Base-by-base conservation (phyloP, 495 filamentous ascomycete species). In the Antarctomyces pellizariae region DNA sequence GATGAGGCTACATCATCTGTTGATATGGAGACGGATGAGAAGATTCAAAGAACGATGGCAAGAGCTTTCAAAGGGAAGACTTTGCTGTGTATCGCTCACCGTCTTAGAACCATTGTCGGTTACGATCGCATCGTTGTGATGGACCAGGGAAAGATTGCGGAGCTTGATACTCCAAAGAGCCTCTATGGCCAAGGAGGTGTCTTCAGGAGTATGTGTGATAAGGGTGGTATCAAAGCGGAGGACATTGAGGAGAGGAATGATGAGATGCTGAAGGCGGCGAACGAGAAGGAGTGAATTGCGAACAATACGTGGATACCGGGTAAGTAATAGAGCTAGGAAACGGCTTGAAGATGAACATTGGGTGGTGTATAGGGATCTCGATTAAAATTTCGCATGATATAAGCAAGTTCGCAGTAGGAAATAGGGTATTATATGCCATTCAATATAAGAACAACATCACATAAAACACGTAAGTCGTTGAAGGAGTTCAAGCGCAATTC, bases 111-210 rank as follows among this genome's bases (percentile, higher is more conserved):
- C 0, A 89, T 93, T 33, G 72, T 91, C 33, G 64, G 69, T n/a
- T 93, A 93, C 41, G 86, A 97, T 44, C 64, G 83, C 4, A 91
- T 97, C 36, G 82, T 75, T 32, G 84, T 97, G 18, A 90, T 97
- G 83, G 84, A 92, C 32, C 59, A 67, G 16, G 84, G 84, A 0
- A 47, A 50, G 18, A 90, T 97, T 37, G 75, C 71, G 1, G 82
- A 93, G 57, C 53, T 92, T 39, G 86, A 71, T 28, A 50, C 62
- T n/a, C 84, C 84, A 14, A 28, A 68, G 24, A 50, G 50, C 11
- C 49, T 97, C 33, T 93, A 66, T 60, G 50, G 72, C 36, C 49
- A 50, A 4, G 31, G 41, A 25, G 71, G 83, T 0, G 79, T 86
- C 12, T 93, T 92, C 44, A 62, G 74, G 35, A 57, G 69, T 1